Percentiles rank a stretch among this genome's conserved stretches.
Evolutionary conservation across 768 basidiomycete genomes (phyloP).

Genomic region (Rubroboletus satanas): DNA sequence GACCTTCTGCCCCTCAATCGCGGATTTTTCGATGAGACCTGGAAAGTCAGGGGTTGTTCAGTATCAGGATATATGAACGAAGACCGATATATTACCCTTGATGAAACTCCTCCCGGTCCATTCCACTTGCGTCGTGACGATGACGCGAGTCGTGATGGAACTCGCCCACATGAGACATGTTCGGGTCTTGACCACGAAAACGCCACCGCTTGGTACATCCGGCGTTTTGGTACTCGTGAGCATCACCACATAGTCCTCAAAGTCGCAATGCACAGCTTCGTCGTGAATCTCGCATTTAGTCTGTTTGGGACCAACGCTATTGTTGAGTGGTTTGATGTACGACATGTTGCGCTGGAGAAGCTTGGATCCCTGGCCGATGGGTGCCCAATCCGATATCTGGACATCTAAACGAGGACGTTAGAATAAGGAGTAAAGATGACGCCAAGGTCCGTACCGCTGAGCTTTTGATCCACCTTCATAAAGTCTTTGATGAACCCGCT

Average conservation of each 20-base stretch:
- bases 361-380: conserved; percentile 54
- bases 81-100: conserved; percentile 53
- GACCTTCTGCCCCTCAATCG: conserved; percentile 85
- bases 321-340: conserved; percentile 92
- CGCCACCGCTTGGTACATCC: conserved; percentile 91
- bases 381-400: conserved; percentile 94
- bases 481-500: conserved; percentile 96
- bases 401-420: conserved; percentile 54
- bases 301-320: conserved; percentile 86
- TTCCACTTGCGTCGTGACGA: conserved; percentile 89
- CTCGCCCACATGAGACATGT: conserved; percentile 97
- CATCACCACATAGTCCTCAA: conserved; percentile 77
- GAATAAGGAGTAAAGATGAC: not conserved
- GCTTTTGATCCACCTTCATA: conserved; percentile 82
- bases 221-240: conserved; percentile 90
- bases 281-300: conserved; percentile 95
- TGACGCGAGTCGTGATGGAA: conserved; percentile 64
- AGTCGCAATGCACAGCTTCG: conserved; percentile 75
- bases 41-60: conserved; percentile 7
- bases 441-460: conserved; percentile 58
- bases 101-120: conserved; percentile 98
- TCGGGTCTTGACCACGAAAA: conserved; percentile 89
- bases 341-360: conserved; percentile 86
- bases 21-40: conserved; percentile 93
- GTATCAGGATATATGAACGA: not conserved